These are phyloP conservation scores for Aspergillus fijiensis DNA, from an alignment of 2,329 filamentous ascomycete species.

Conservation along the genomic window DNA sequence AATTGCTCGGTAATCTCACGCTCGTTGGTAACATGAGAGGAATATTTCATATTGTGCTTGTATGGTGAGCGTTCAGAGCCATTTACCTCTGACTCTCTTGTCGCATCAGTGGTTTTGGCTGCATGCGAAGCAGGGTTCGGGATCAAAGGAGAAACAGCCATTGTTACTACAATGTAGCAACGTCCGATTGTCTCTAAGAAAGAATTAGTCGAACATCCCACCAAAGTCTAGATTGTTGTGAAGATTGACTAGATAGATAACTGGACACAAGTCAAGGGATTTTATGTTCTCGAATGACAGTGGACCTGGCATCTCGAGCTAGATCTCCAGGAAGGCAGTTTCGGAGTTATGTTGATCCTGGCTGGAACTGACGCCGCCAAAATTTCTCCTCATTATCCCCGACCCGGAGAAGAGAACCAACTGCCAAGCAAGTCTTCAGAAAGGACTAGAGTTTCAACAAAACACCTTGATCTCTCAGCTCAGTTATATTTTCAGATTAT, in stretches of 20 bases:
- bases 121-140: slow-evolving; percentile 38
- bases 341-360: slow-evolving; percentile 37
- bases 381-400: slow-evolving; percentile 26
- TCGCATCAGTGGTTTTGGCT: slow-evolving; percentile 32
- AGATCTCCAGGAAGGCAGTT: background rate
- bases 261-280: background rate
- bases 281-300: background rate
- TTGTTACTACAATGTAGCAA: slow-evolving; percentile 15
- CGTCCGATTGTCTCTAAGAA: background rate
- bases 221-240: background rate
- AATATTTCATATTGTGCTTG: slow-evolving; percentile 17
- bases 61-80: slow-evolving; percentile 31
- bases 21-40: slow-evolving; percentile 26
- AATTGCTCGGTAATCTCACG: slow-evolving; percentile 66
- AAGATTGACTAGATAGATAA: background rate
- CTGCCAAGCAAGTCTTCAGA: background rate
- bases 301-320: background rate
- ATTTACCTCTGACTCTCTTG: slow-evolving; percentile 36
- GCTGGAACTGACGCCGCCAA: slow-evolving; percentile 17
- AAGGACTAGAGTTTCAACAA: background rate
- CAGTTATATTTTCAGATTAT: background rate
- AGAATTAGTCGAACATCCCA: background rate
- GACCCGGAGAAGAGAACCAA: background rate
- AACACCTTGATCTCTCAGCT: background rate
- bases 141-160: slow-evolving; percentile 47